phyloP scores from a whole-genome alignment of 768 basidiomycete genomes.

The Butyriboletus loyo region DNA sequence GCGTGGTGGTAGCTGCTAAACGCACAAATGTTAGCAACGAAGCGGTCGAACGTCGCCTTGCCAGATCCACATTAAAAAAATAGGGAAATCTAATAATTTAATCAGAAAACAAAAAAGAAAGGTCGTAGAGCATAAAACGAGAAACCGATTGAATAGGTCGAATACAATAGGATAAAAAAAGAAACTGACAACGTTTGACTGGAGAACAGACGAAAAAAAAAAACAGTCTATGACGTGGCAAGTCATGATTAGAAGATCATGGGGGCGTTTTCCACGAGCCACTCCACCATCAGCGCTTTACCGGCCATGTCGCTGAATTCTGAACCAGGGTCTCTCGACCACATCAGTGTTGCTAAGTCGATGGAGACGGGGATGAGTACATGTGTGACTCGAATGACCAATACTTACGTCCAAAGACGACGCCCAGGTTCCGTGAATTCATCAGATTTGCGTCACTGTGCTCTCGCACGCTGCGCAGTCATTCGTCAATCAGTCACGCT shows the following conservation, averaged over 20 bases:
- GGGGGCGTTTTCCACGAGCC: conserved; percentile 88
- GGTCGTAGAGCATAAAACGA: conserved; percentile 8
- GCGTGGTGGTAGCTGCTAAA: background rate
- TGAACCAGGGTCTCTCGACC: conserved; percentile 77
- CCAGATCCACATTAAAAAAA: conserved; percentile 3
- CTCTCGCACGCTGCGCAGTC: conserved; percentile 50
- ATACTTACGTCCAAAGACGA: conserved; percentile 95
- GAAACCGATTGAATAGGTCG: conserved; percentile 5
- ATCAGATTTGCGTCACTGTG: conserved; percentile 79
- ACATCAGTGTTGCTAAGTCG: conserved; percentile 83
- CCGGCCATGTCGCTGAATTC: conserved; percentile 99
- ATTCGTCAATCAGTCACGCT: background rate
- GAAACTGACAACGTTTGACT: background rate
- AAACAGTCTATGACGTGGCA: too few species aligned
- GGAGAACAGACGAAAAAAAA: background rate
- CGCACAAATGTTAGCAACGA: background rate
- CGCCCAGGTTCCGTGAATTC: conserved; percentile 92
- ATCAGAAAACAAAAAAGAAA: background rate
- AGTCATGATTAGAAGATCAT: conserved; percentile 40
- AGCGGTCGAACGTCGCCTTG: conserved; percentile 2
- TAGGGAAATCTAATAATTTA: conserved; percentile 22
- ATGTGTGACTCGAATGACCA: background rate
- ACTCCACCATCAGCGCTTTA: conserved; percentile 89
- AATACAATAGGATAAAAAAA: conserved; percentile 29
- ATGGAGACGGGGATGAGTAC: background rate